Evolutionary conservation across 2,329 filamentous ascomycete species (phyloP).

Genomic region (Fusarium vanettenii): DNA sequence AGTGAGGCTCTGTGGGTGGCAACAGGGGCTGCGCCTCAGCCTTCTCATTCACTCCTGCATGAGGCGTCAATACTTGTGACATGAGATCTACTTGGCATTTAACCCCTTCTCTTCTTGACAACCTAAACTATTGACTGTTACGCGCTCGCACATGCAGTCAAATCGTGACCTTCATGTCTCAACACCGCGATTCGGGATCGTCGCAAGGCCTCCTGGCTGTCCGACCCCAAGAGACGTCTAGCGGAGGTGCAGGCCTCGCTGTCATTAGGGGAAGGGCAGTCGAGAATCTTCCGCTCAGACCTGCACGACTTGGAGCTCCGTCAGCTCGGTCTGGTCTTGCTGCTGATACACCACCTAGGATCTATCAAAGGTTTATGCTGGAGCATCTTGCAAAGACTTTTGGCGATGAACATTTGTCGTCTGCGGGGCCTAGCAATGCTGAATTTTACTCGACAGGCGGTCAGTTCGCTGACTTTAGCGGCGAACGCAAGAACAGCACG

Average conservation of each 20-base stretch:
- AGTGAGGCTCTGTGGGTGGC: background rate
- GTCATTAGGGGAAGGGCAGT: background rate
- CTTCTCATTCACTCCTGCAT: background rate
- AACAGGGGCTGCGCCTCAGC: background rate
- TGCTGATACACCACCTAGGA: background rate
- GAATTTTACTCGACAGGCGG: background rate
- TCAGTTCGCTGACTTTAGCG: background rate
- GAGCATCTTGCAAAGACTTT: conserved; percentile 6
- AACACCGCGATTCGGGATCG: background rate
- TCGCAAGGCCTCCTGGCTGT: background rate
- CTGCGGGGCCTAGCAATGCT: background rate
- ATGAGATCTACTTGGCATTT: background rate
- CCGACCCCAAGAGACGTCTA: background rate
- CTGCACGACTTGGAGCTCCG: background rate
- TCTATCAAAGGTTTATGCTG: conserved; percentile 3
- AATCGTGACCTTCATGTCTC: background rate
- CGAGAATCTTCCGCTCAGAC: background rate
- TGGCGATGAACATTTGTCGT: background rate
- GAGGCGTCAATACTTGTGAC: background rate
- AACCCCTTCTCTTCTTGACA: background rate
- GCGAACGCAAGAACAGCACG: background rate
- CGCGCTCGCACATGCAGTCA: background rate
- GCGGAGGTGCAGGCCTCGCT: background rate
- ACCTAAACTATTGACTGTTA: background rate
- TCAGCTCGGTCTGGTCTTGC: background rate